Base-by-base conservation (phyloP, 1,284 basidiomycete species). In the Golubevia sp. region DNA sequence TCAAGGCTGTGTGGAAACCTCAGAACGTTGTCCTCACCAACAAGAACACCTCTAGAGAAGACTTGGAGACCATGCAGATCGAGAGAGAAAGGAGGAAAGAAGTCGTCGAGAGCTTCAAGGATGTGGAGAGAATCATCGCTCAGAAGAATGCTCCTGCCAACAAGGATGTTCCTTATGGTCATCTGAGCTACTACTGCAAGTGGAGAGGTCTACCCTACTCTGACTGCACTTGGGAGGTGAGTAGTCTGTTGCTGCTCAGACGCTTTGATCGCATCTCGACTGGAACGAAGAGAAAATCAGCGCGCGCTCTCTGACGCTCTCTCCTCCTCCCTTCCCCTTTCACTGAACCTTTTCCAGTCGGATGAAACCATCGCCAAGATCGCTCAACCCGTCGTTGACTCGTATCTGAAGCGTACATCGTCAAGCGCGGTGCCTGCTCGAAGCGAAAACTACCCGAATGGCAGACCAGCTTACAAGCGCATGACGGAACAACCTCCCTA, bases 401-500 rank as follows among this genome's bases (percentile, higher is more conserved):
- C 71, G 25, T 82, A 74, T 61, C 68, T 82, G 49, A 64, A 58
- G 18, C 73, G 77, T 21, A 59, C 70, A 53, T 66, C 70, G 15
- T 71, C 76, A 0, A 44, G 54, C 27, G 71, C 67, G n/a, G 70
- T 78, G n/a, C 80, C 80, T 7, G 65, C 56, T 23, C 70, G 75
- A 44, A 80, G 77, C 44, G 70, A 74, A 21, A 69, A 62, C 57
- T 83, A 82, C 55, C 64, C 63, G 0, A 68, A 73, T 20, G 79
- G 70, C 3, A 65, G 80, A 44, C 80, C 80, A 44, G 74, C 76
- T 67, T 83, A 82, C 49, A 71, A 71, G 34, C 77, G 80, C 30
- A 82, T 83, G 77, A 82, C 77, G 11, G 80, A 83, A 63, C 80
- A 83, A 66, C 80, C 80, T 11, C 68, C 70, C 55, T 83, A 76